phyloP scores from a whole-genome alignment of 164 flowering plant species.

The Saururus chinensis region DNA sequence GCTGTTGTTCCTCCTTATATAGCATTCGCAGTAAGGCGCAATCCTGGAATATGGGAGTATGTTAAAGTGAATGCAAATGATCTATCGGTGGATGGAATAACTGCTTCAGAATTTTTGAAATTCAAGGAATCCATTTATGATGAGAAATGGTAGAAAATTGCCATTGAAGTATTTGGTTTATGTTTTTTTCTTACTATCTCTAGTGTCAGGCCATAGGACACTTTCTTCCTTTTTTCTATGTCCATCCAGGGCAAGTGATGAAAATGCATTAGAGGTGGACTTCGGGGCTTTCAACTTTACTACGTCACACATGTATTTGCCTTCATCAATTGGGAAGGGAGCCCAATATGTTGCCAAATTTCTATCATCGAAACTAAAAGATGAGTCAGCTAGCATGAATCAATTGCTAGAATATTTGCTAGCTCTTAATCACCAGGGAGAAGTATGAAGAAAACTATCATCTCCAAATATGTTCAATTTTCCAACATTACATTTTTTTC shows the following conservation, averaged over 20 bases:
- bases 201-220: background rate
- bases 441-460: slow-evolving; percentile 30
- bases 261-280: slow-evolving; percentile 78
- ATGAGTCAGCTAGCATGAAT: slow-evolving; percentile 24
- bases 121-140: slow-evolving; percentile 65
- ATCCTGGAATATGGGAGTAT: slow-evolving; percentile 86
- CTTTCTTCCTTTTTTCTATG: background rate
- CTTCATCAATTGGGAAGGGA: slow-evolving; percentile 88
- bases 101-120: slow-evolving; percentile 60
- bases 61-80: slow-evolving; percentile 68
- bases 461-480: background rate
- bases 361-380: slow-evolving; percentile 40
- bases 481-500: background rate
- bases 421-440: slow-evolving; percentile 51
- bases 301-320: slow-evolving; percentile 40
- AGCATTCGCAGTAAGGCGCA: slow-evolving; percentile 77
- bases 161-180: background rate
- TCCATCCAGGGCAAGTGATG: slow-evolving; percentile 78
- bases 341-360: slow-evolving; percentile 42
- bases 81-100: slow-evolving; percentile 50
- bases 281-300: slow-evolving; percentile 65
- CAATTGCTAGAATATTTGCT: slow-evolving; percentile 53
- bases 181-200: background rate
- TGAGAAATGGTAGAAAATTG: slow-evolving; percentile 48
- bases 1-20: slow-evolving; percentile 78